A percentile compares a stretch with the other conserved stretches of the same genome.
Conservation (phyloP, 805 yeast genomes). For the Ogataea sp. region DNA sequence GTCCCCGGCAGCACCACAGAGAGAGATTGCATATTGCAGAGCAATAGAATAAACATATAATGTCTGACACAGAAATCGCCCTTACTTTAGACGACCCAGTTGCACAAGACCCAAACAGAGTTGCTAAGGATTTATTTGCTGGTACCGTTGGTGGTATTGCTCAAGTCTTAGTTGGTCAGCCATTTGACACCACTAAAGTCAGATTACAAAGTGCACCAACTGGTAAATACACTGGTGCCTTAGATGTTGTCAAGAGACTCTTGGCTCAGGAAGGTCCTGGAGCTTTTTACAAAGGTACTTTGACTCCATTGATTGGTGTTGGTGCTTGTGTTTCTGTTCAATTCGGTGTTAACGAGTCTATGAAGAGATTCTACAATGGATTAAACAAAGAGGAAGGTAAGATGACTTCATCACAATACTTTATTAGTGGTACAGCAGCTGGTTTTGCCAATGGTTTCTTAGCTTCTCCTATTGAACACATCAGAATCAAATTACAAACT, state of each 20-base stretch:
- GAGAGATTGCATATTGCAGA: too few species aligned
- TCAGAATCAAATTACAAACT: slow-evolving; percentile 89
- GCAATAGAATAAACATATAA: too few species aligned
- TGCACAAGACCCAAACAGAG: slow-evolving; percentile 25
- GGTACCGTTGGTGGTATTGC: slow-evolving; percentile 96
- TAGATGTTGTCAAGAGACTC: slow-evolving; percentile 69
- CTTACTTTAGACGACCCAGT: slow-evolving; percentile 17
- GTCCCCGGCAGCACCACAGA: too few species aligned
- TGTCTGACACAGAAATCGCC: slow-evolving; percentile 19
- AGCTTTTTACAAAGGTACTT: slow-evolving; percentile 90
- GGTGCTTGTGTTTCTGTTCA: slow-evolving; percentile 97
- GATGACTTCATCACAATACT: slow-evolving; percentile 58
- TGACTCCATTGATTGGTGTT: slow-evolving; percentile 91
- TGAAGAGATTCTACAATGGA: slow-evolving; percentile 69
- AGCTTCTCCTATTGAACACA: slow-evolving; percentile 92
- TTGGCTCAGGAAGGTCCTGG: slow-evolving; percentile 71
- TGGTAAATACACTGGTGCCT: slow-evolving; percentile 62
- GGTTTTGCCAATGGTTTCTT: slow-evolving; percentile 85
- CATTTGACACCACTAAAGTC: slow-evolving; percentile 92
- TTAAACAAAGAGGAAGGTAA: slow-evolving; percentile 32
- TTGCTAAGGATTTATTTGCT: slow-evolving; percentile 72
- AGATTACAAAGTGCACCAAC: slow-evolving; percentile 82
- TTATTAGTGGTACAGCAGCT: slow-evolving; percentile 81
- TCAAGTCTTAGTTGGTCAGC: slow-evolving; percentile 93
- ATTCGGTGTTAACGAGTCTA: slow-evolving; percentile 88